These are phyloP conservation scores for Ceratocystis papillata DNA, from an alignment of 2,329 filamentous ascomycete species.

Conservation along the genomic window DNA sequence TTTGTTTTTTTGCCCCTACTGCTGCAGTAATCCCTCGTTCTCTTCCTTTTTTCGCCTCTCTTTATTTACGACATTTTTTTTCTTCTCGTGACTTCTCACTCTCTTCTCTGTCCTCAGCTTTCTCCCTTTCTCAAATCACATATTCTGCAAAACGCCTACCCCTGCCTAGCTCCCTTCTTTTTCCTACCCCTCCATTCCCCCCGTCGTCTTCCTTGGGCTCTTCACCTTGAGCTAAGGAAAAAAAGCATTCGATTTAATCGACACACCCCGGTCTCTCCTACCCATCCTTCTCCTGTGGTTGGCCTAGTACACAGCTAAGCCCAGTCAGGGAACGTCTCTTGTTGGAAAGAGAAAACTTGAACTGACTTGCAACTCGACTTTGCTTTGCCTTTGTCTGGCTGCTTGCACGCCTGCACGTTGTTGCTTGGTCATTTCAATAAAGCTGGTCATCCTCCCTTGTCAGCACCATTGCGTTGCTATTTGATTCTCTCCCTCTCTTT, in stretches of 20 bases:
- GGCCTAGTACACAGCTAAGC: neutral
- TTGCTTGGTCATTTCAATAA: constrained; percentile 14
- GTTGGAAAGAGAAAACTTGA: no score
- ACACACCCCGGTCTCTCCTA: constrained; percentile 11
- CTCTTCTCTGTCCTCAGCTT: neutral
- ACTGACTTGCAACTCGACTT: neutral
- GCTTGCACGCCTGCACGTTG: constrained; percentile 7
- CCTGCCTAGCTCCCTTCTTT: neutral
- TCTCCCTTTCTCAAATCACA: neutral
- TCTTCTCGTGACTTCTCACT: neutral
- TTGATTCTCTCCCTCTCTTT: constrained; percentile 5
- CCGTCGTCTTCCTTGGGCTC: neutral
- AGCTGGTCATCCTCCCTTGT: constrained; percentile 8
- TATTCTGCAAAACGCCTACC: neutral
- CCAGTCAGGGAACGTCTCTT: neutral
- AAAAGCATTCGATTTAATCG: constrained; percentile 8
- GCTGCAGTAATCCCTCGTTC: neutral
- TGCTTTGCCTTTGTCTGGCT: constrained; percentile 3
- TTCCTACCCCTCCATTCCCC: constrained; percentile 12
- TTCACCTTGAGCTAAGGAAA: neutral
- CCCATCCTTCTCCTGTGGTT: neutral
- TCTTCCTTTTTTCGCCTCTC: neutral
- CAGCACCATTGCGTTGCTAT: neutral
- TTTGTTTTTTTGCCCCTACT: neutral
- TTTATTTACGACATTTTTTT: neutral